Conservation (phyloP, 345 rosid genomes). For the Populus tremula region DNA sequence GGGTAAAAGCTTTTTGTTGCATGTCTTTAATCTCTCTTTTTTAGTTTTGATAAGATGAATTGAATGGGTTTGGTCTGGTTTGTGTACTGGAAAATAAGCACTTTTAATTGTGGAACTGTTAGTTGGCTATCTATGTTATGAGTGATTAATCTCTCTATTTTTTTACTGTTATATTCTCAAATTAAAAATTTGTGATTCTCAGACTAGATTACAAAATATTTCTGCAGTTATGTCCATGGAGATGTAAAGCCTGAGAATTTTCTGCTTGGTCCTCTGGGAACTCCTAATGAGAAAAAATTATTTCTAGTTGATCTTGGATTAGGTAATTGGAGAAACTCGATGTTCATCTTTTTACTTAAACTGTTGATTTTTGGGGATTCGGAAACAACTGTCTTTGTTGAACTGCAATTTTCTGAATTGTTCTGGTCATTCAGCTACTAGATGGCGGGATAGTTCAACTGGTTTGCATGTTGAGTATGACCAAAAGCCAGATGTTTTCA, state of each 20-base stretch:
- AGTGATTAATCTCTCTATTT: not conserved
- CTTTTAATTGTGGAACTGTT: not conserved
- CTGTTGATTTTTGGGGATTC: not conserved
- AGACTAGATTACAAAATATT: not conserved
- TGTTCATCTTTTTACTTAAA: not conserved
- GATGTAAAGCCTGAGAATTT: conserved; percentile 55
- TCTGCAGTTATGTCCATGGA: conserved; percentile 45
- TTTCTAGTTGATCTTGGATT: conserved; percentile 43
- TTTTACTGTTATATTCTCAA: not conserved
- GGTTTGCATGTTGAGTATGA: conserved; percentile 91
- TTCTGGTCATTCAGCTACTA: conserved; percentile 61
- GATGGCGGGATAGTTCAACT: conserved; percentile 76
- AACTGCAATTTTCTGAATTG: not conserved
- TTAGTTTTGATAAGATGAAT: conserved; percentile 5
- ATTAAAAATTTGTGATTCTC: not conserved
- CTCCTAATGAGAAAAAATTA: conserved; percentile 40
- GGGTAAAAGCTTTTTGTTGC: conserved; percentile 48
- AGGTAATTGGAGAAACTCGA: conserved; percentile 8
- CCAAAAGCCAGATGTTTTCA: conserved; percentile 93
- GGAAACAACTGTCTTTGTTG: not conserved
- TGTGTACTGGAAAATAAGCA: not conserved
- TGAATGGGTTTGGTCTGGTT: not conserved
- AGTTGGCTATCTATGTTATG: not conserved
- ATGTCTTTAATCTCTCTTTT: not conserved
- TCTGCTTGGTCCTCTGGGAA: conserved; percentile 38